Evolutionary conservation across 257 asterid genomes (phyloP), one percentile per base, ranked within the genome.

Genomic region (Plantago major): DNA sequence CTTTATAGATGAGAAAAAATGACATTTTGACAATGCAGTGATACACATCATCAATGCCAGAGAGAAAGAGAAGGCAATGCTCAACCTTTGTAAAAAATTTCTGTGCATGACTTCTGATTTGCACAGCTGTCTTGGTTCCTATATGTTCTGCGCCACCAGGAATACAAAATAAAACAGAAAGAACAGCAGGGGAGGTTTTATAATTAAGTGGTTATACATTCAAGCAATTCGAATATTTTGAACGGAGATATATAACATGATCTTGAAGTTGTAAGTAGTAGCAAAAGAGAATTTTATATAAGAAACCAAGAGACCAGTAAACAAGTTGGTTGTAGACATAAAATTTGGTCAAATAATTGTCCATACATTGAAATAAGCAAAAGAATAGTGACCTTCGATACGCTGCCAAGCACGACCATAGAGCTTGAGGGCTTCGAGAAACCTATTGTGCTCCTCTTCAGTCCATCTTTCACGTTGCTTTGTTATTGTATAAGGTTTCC

Each of bases 331-430:
- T 33, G 40, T 7, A 33, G 40, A 33, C 8, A 33, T 1, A 33
- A 53, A 53, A 53, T 26, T 26, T 16, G 15, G 33, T 22, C 17
- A 22, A 40, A 60, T 19, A 60, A 30, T 55, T 14, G 13, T 52
- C 43, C 64, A 57, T 63, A 11, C 49, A 47, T 9, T 16, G 62
- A 57, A 46, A 54, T n/a, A 61, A 74, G 47, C 53, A 54, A 66
- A 13, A 64, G 66, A 66, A 62, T 62, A 60, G 57, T 9, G 33
- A 91, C 98, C 98, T 91, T 91, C 95, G 73, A 91, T 91, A 42
- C 95, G 94, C 84, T 91, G 98, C 98, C 98, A 91, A 72, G 98
- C 93, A 52, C 98, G 98, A 51, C 98, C 98, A 75, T 91, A 79
- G 67, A 88, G 95, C 82, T 86, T 91, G 78, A 91, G 80, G 50